Percentiles rank a stretch among this genome's conserved stretches.
These are phyloP conservation scores for Picea mariana DNA, from an alignment of 83 land plant species.

Conservation along the genomic window DNA sequence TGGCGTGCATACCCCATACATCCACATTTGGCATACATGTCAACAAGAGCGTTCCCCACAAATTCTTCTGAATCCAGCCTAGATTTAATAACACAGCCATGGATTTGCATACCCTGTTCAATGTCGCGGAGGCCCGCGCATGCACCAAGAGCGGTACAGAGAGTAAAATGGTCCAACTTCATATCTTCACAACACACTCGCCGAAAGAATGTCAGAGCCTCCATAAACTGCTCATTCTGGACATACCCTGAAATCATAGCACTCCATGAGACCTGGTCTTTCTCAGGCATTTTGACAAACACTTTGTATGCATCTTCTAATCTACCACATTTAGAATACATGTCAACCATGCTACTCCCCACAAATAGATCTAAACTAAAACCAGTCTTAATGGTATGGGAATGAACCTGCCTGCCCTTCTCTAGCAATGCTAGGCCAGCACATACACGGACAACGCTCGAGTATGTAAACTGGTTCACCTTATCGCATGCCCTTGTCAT, in stretches of 20 bases:
- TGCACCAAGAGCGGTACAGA: background rate
- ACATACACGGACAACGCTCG: conserved; percentile 17
- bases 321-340: conserved; percentile 23
- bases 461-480: background rate
- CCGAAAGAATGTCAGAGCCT: conserved; percentile 13
- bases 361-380: background rate
- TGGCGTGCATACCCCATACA: conserved; percentile 24
- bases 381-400: conserved; percentile 10
- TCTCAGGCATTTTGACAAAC: conserved; percentile 4
- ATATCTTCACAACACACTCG: conserved; percentile 3
- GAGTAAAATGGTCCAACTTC: background rate
- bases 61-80: conserved; percentile 7
- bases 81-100: conserved; percentile 14
- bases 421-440: conserved; percentile 11
- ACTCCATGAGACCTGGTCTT: conserved; percentile 26
- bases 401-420: conserved; percentile 25
- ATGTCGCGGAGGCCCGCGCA: conserved; percentile 27
- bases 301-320: conserved; percentile 10
- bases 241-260: conserved; percentile 25
- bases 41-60: conserved; percentile 32
- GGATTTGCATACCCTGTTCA: conserved; percentile 24
- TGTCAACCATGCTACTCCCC: conserved; percentile 17
- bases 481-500: conserved; percentile 7
- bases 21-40: conserved; percentile 34
- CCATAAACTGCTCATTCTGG: background rate